phyloP scores from a whole-genome alignment of 2,329 filamentous ascomycete species.

The Pseudocercospora fijiensis region DNA sequence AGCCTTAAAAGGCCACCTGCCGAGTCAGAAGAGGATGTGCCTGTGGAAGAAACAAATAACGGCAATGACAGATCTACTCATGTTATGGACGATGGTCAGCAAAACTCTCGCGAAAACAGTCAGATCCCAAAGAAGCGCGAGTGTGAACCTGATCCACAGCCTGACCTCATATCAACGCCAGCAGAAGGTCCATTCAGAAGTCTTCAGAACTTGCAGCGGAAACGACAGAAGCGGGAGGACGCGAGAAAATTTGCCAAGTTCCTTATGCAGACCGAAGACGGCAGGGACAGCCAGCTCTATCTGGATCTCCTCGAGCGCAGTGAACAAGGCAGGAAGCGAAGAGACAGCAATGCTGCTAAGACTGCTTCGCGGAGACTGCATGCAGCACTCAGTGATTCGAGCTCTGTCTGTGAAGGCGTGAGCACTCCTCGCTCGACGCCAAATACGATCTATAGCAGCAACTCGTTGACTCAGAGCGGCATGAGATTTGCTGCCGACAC shows the following conservation, averaged over 20 bases:
- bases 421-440: background rate
- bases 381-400: background rate
- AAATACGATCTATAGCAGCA: background rate
- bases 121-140: background rate
- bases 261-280: slow-evolving; percentile 3
- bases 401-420: background rate
- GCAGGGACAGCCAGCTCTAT: background rate
- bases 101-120: background rate
- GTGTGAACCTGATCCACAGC: background rate
- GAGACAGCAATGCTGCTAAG: background rate
- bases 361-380: background rate
- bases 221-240: background rate
- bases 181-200: background rate
- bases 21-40: background rate
- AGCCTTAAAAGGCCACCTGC: background rate
- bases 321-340: background rate
- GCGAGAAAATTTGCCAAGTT: background rate
- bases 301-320: background rate
- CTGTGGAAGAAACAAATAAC: background rate
- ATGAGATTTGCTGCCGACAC: background rate
- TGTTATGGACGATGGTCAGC: background rate
- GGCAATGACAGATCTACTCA: background rate
- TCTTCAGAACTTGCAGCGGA: background rate
- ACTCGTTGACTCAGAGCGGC: background rate
- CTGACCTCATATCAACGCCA: background rate